Evolutionary conservation across 2,329 filamentous ascomycete genomes (phyloP).

Genomic region (Ophiosphaerella korrae): DNA sequence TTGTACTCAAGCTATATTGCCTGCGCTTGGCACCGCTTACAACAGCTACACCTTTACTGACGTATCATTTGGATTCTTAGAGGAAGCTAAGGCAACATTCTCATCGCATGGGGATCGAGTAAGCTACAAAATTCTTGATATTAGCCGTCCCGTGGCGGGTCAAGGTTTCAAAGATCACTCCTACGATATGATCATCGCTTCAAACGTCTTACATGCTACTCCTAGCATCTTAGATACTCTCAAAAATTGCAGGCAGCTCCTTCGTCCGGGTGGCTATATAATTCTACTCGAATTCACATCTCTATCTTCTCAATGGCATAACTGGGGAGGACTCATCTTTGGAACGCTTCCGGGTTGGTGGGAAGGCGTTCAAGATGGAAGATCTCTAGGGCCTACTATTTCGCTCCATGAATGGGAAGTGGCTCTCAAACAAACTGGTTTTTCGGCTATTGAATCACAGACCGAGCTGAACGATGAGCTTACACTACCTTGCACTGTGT

Average conservation of each 20-base stretch:
- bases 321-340: conserved; percentile 15
- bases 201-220: conserved; percentile 17
- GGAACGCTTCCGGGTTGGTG: conserved; percentile 50
- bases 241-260: conserved; percentile 11
- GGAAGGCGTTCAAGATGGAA: conserved; percentile 22
- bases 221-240: conserved; percentile 8
- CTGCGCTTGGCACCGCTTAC: neutral
- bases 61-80: conserved; percentile 8
- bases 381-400: conserved; percentile 2
- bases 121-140: conserved; percentile 10
- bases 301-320: neutral
- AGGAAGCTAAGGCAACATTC: neutral
- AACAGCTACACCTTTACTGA: conserved; percentile 16
- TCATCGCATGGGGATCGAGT: conserved; percentile 5
- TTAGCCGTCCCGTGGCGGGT: neutral
- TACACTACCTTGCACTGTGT: conserved; percentile 1
- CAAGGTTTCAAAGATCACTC: conserved; percentile 12
- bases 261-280: conserved; percentile 42
- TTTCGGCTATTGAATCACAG: conserved; percentile 9
- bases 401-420: conserved; percentile 24
- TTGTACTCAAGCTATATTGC: conserved; percentile 3
- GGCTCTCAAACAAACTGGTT: conserved; percentile 5
- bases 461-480: neutral
- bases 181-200: conserved; percentile 26
- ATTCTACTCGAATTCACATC: conserved; percentile 34